These are phyloP conservation scores for Paramecium biaurelia DNA, from an alignment of 73 alveolate genomes.

Conservation along the genomic window DNA sequence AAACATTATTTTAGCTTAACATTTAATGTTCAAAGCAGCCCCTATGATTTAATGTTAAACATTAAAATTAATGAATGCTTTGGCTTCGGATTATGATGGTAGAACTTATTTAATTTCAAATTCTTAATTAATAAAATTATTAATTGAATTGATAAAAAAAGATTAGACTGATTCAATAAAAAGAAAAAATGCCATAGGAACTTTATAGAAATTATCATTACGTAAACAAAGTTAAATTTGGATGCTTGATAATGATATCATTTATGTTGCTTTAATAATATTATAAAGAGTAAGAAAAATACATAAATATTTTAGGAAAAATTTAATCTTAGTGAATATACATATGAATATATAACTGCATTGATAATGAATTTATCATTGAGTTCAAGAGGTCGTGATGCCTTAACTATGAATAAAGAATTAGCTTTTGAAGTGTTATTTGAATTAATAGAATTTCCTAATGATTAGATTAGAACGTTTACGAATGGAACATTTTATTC, in stretches of 20 bases:
- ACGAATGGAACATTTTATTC: conserved; percentile 84
- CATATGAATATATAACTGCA: conserved; percentile 97
- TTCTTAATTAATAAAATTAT: conserved; percentile 82
- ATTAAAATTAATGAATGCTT: conserved; percentile 88
- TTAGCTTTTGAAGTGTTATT: conserved; percentile 84
- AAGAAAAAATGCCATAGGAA: conserved; percentile 92
- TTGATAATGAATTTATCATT: conserved; percentile 94
- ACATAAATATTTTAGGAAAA: conserved; percentile 68
- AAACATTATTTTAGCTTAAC: conserved; percentile 32
- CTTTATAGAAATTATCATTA: conserved; percentile 93
- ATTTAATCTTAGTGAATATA: conserved; percentile 87
- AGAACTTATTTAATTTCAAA: conserved; percentile 90
- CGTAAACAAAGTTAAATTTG: conserved; percentile 91
- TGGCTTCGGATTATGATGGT: conserved; percentile 94
- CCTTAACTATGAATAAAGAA: conserved; percentile 84
- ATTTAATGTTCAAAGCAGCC: conserved; percentile 15
- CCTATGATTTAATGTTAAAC: conserved; percentile 64
- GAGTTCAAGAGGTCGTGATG: conserved; percentile 95
- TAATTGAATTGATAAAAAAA: conserved; percentile 81
- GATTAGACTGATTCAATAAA: conserved; percentile 89
- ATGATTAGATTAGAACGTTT: conserved; percentile 65
- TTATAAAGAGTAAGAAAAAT: conserved; percentile 59
- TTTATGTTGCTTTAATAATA: conserved; percentile 90
- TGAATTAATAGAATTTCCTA: conserved; percentile 90
- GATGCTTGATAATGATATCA: conserved; percentile 93